Evolutionary conservation across 2,329 filamentous ascomycete species (phyloP).

Genomic region (Phaeophleospora eucalypticola): DNA sequence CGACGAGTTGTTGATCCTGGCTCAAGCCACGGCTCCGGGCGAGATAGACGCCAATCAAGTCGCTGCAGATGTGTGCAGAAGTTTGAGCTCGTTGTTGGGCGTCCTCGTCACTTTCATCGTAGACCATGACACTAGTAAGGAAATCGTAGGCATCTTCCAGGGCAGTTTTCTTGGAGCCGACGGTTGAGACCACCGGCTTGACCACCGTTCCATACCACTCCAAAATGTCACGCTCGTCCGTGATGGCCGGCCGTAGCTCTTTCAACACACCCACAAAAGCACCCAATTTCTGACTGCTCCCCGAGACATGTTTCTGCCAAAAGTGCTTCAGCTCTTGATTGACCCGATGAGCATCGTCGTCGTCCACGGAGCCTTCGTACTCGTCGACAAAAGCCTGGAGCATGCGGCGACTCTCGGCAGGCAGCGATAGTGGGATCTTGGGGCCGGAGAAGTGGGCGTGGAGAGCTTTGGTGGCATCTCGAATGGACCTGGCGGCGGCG

Average conservation of each 20-base stretch:
- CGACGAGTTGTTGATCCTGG: conserved; percentile 33
- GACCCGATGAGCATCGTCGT: conserved; percentile 66
- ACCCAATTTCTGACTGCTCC: conserved; percentile 54
- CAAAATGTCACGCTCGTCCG: conserved; percentile 58
- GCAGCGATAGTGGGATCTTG: conserved; percentile 53
- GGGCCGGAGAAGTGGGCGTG: conserved; percentile 41
- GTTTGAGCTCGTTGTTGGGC: conserved; percentile 49
- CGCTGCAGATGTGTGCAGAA: conserved; percentile 57
- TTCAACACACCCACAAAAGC: conserved; percentile 67
- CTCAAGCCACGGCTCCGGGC: conserved; percentile 38
- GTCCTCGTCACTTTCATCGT: conserved; percentile 57
- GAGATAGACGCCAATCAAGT: conserved; percentile 45
- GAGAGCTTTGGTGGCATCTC: conserved; percentile 45
- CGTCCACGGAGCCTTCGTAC: conserved; percentile 50
- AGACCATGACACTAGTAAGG: conserved; percentile 60
- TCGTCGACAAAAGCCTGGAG: conserved; percentile 58
- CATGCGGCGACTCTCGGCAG: conserved; percentile 49
- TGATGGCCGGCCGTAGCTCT: conserved; percentile 60
- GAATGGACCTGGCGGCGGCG: conserved; percentile 4
- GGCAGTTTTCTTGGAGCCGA: conserved; percentile 59
- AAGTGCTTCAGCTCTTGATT: conserved; percentile 65
- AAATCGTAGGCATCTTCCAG: conserved; percentile 63
- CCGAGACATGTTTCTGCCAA: conserved; percentile 61
- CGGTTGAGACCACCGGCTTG: conserved; percentile 52
- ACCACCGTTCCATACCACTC: conserved; percentile 69